These are phyloP conservation scores for Mycena galopus DNA, from an alignment of 768 basidiomycete genomes.

Conservation along the genomic window DNA sequence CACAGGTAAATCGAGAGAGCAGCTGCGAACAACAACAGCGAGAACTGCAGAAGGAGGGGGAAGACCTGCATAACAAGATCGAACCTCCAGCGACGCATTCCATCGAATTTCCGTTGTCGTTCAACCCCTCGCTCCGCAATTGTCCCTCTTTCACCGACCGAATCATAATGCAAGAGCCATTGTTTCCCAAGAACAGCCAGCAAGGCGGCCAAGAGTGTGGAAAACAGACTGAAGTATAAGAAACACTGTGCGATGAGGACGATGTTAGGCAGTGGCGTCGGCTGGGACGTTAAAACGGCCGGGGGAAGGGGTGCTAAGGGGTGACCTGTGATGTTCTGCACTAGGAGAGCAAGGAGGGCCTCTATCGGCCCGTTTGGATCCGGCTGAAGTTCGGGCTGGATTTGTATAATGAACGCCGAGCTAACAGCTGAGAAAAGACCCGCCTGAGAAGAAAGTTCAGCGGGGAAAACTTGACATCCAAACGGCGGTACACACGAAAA, in stretches of 20 bases:
- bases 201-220: not conserved
- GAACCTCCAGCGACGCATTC: not conserved
- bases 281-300: not conserved
- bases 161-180: too few relatives aligned
- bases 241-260: not conserved
- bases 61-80: not conserved
- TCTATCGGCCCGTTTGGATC: not conserved
- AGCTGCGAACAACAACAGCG: not conserved
- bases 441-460: not conserved
- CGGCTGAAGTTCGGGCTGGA: not conserved
- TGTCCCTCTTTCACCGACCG: too few relatives aligned
- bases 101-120: not conserved
- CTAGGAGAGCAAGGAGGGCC: not conserved
- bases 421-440: too few relatives aligned
- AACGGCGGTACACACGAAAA: not conserved
- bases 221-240: not conserved
- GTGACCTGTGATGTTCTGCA: not conserved
- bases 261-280: not conserved
- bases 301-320: not conserved
- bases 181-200: too few relatives aligned
- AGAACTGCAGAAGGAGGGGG: constrained; percentile 1
- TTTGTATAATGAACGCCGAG: not conserved
- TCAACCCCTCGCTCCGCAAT: not conserved
- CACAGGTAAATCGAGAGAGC: not conserved
- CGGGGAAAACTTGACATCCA: not conserved